phyloP scores from a whole-genome alignment of 2,329 filamentous ascomycete genomes.

The Fusarium sublunatum region DNA sequence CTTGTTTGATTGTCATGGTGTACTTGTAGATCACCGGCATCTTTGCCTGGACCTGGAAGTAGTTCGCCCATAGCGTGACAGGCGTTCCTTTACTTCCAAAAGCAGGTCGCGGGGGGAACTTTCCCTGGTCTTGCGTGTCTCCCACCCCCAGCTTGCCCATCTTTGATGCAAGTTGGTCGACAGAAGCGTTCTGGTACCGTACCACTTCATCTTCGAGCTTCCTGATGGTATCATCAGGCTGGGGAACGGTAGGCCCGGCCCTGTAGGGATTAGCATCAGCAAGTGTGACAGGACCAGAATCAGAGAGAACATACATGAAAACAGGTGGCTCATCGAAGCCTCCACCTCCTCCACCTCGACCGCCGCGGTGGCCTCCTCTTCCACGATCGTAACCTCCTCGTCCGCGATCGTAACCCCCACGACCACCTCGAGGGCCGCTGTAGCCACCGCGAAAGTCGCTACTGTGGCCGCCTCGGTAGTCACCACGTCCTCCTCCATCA shows the following conservation, averaged over 20 bases:
- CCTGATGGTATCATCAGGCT: slow-evolving; percentile 45
- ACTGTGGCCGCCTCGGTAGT: slow-evolving; percentile 20
- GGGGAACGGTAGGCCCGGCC: slow-evolving; percentile 33
- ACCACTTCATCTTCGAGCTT: slow-evolving; percentile 58
- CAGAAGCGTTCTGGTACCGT: slow-evolving; percentile 43
- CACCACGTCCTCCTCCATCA: slow-evolving; percentile 27
- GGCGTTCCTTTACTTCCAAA: slow-evolving; percentile 58
- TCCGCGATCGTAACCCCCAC: slow-evolving; percentile 36
- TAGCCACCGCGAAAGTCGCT: slow-evolving; percentile 32
- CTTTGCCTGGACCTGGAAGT: slow-evolving; percentile 59
- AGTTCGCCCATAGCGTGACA: slow-evolving; percentile 66
- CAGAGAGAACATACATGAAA: slow-evolving; percentile 37
- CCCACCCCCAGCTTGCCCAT: slow-evolving; percentile 52
- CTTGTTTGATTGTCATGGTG: slow-evolving; percentile 53
- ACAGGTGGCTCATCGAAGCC: slow-evolving; percentile 18
- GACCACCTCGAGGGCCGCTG: slow-evolving; percentile 32
- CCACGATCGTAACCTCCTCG: slow-evolving; percentile 28
- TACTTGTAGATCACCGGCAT: slow-evolving; percentile 58
- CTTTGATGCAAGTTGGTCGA: slow-evolving; percentile 48
- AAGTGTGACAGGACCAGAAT: background rate
- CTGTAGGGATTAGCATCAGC: slow-evolving; percentile 35
- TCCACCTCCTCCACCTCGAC: slow-evolving; percentile 35
- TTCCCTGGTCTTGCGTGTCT: slow-evolving; percentile 39
- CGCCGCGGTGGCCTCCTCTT: slow-evolving; percentile 26
- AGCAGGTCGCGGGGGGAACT: slow-evolving; percentile 61